Evolutionary conservation across 129 eudicot species (phyloP).

Genomic region (sunflower (Helianthus annuus)): DNA sequence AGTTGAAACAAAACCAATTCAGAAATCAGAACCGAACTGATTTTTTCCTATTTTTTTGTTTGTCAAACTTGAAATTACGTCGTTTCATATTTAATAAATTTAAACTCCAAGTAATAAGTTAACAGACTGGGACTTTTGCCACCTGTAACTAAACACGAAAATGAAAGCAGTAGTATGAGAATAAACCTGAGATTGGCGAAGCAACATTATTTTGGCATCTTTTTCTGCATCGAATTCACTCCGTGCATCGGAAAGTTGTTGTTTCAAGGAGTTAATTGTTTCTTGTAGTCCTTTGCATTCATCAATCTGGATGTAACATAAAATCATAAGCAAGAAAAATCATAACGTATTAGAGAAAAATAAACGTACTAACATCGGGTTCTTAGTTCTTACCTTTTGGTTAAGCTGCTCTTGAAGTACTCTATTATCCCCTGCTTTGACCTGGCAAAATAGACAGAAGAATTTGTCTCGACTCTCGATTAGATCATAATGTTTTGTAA

Average conservation of each 20-base stretch:
- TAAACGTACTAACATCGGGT: background rate
- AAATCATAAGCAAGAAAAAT: conserved; percentile 13
- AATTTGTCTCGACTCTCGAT: conserved; percentile 21
- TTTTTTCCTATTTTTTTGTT: background rate
- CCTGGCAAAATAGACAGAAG: conserved; percentile 45
- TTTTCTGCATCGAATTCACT: conserved; percentile 37
- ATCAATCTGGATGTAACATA: conserved; percentile 46
- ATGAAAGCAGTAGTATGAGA: background rate
- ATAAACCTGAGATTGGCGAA: conserved; percentile 71
- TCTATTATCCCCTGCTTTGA: conserved; percentile 84
- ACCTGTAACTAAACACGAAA: conserved; percentile 4
- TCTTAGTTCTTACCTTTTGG: conserved; percentile 62
- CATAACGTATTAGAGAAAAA: background rate
- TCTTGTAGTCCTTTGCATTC: conserved; percentile 75
- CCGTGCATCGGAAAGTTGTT: conserved; percentile 59
- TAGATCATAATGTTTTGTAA: background rate
- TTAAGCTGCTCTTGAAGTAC: conserved; percentile 91
- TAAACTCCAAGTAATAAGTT: background rate
- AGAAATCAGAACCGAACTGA: background rate
- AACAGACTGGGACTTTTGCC: background rate
- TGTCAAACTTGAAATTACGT: background rate
- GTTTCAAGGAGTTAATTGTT: conserved; percentile 66
- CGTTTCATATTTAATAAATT: background rate
- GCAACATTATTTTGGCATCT: conserved; percentile 30
- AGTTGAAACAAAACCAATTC: background rate